Percentiles rank a stretch among this genome's conserved stretches.
Conservation (phyloP, 106 monocot genomes). For the Platanthera zijinensis region DNA sequence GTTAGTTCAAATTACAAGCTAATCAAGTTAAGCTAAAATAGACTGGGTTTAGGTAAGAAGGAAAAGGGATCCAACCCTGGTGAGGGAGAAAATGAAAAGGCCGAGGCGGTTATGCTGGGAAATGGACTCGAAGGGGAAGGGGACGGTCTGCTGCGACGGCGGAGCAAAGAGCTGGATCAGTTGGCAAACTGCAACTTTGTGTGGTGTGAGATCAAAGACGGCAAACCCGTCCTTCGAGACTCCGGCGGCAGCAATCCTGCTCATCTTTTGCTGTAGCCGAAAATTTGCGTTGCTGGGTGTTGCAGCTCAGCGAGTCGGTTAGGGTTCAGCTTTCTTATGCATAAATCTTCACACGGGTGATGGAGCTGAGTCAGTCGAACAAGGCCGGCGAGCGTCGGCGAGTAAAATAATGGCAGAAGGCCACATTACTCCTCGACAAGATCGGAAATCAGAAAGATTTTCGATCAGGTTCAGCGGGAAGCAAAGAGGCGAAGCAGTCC, state of each 20-base stretch:
- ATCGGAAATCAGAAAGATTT: too few relatives aligned
- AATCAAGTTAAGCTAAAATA: not conserved
- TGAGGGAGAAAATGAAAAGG: slow-evolving; percentile 87
- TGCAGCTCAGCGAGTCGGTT: too few relatives aligned
- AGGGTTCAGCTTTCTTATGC: too few relatives aligned
- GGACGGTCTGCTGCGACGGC: slow-evolving; percentile 41
- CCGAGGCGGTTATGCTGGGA: slow-evolving; percentile 85
- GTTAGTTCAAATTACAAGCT: too few relatives aligned
- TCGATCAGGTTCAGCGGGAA: too few relatives aligned
- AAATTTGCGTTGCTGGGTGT: too few relatives aligned
- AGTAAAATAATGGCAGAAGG: too few relatives aligned
- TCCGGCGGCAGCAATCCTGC: not conserved
- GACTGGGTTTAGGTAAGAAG: not conserved
- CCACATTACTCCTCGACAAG: too few relatives aligned
- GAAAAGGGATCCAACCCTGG: slow-evolving; percentile 24
- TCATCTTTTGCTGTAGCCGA: not conserved
- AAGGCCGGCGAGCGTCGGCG: too few relatives aligned
- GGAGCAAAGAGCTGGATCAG: slow-evolving; percentile 84
- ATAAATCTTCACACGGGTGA: too few relatives aligned
- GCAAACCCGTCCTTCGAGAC: slow-evolving; percentile 10
- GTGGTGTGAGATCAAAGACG: slow-evolving; percentile 61
- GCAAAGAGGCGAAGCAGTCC: too few relatives aligned
- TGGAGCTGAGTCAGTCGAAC: too few relatives aligned
- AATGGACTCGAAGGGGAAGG: slow-evolving; percentile 55
- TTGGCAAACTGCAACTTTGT: slow-evolving; percentile 91